A percentile compares a stretch with the other conserved stretches of the same genome.
These are phyloP conservation scores for Aspergillus saccharolyticus DNA, from an alignment of 495 filamentous ascomycete genomes.

Conservation along the genomic window DNA sequence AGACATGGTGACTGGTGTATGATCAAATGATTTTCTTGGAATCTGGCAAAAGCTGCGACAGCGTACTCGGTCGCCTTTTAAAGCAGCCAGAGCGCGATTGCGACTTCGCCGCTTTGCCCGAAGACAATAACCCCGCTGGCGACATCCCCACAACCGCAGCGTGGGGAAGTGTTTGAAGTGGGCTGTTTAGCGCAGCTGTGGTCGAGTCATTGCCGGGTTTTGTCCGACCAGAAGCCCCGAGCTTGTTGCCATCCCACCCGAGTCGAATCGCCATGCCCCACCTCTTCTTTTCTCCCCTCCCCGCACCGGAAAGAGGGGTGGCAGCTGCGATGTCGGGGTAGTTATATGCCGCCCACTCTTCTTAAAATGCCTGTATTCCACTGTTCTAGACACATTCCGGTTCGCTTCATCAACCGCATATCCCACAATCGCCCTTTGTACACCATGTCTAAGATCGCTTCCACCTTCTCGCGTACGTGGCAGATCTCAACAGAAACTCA, in stretches of 20 bases:
- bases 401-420: constrained; percentile 3
- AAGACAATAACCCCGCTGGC: neutral
- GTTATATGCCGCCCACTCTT: constrained; percentile 20
- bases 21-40: neutral
- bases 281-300: constrained; percentile 1
- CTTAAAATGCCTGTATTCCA: neutral
- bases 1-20: constrained; percentile 29
- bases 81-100: neutral
- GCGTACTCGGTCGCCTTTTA: constrained; percentile 3
- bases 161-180: constrained; percentile 11
- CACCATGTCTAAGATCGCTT: constrained; percentile 40
- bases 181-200: neutral
- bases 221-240: neutral
- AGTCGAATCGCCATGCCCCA: neutral
- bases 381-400: neutral
- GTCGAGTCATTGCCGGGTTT: constrained; percentile 4
- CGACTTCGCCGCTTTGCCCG: constrained; percentile 1
- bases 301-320: neutral
- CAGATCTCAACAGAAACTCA: neutral
- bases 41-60: neutral
- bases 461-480: constrained; percentile 40
- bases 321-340: constrained; percentile 17
- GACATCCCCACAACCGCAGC: constrained; percentile 14
- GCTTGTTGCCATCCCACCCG: neutral
- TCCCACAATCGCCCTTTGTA: neutral